phyloP scores from a whole-genome alignment of 768 basidiomycete species.

The Xerocomellus intermedius region DNA sequence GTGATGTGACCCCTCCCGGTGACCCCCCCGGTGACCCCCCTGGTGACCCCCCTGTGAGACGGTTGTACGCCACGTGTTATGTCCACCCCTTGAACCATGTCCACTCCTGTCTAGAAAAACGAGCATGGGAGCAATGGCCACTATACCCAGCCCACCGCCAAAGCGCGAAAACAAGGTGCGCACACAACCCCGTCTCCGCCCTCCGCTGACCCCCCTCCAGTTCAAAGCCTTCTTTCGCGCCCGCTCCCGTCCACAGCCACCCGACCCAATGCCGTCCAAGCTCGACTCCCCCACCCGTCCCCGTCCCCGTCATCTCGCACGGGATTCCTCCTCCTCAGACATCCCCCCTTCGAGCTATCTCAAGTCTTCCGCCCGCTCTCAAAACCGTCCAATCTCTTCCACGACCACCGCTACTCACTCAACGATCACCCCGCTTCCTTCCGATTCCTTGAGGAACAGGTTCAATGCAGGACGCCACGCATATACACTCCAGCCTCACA shows the following conservation, averaged over 20 bases:
- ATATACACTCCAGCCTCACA: conserved; percentile 16
- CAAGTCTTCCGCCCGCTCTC: conserved; percentile 46
- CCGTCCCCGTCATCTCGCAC: conserved; percentile 14
- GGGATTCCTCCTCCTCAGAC: conserved; percentile 3
- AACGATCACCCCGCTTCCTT: conserved; percentile 58
- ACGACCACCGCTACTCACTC: conserved; percentile 62
- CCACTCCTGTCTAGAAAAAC: too few relatives aligned
- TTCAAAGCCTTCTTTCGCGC: conserved; percentile 56
- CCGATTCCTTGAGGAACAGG: conserved; percentile 34
- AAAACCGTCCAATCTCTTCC: conserved; percentile 64
- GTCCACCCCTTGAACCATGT: background rate
- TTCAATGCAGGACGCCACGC: conserved; percentile 14
- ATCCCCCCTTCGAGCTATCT: conserved; percentile 20
- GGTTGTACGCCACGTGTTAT: background rate
- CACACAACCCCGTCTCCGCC: background rate
- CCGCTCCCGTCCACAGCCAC: conserved; percentile 41
- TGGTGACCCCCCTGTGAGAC: too few relatives aligned
- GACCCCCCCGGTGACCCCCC: background rate
- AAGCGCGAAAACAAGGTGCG: conserved; percentile 49
- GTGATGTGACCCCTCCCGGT: background rate
- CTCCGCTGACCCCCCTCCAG: conserved; percentile 31
- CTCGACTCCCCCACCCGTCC: conserved; percentile 2
- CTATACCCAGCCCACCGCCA: background rate
- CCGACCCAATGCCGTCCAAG: conserved; percentile 12
- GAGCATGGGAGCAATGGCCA: too few relatives aligned